A percentile compares a stretch with the other conserved stretches of the same genome.
phyloP scores from a whole-genome alignment of 2,329 filamentous ascomycete genomes.

The Colletotrichum tamarilloi region DNA sequence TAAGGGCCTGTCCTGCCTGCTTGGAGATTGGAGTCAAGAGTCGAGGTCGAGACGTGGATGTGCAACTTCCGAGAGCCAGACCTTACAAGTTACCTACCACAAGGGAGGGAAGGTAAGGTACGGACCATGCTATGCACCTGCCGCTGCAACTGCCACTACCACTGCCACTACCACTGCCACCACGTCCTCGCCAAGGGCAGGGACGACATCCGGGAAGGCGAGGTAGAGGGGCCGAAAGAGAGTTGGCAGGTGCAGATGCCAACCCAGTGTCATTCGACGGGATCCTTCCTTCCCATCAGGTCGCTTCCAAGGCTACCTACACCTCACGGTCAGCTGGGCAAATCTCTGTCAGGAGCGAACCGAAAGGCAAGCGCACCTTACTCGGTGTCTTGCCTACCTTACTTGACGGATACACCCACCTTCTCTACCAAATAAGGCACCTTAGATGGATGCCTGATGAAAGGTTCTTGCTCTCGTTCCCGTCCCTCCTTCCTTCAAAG shows the following conservation, averaged over 20 bases:
- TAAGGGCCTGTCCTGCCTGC: not conserved
- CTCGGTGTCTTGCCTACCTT: not conserved
- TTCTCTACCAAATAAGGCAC: not conserved
- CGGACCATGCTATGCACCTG: too few species aligned
- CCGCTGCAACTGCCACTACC: too few species aligned
- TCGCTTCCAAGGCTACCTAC: not conserved
- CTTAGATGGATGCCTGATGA: not conserved
- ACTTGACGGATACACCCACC: too few species aligned
- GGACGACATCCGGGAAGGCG: not conserved
- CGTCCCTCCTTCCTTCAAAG: not conserved
- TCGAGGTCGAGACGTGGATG: not conserved
- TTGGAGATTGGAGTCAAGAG: not conserved
- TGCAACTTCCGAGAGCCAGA: too few species aligned
- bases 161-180: too few species aligned
- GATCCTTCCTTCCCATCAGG: not conserved
- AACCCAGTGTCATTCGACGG: not conserved
- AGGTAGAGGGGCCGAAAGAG: not conserved
- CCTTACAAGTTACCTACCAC: too few species aligned
- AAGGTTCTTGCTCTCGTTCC: not conserved
- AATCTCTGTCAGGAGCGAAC: not conserved
- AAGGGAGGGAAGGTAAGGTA: too few species aligned
- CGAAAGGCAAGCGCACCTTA: not conserved
- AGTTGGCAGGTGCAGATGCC: conserved; percentile 6
- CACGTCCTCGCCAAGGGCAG: not conserved
- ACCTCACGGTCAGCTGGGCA: not conserved